A percentile compares a stretch with the other conserved stretches of the same genome.
phyloP scores from a whole-genome alignment of 2,329 filamentous ascomycete genomes.

The Xylaria sp. region DNA sequence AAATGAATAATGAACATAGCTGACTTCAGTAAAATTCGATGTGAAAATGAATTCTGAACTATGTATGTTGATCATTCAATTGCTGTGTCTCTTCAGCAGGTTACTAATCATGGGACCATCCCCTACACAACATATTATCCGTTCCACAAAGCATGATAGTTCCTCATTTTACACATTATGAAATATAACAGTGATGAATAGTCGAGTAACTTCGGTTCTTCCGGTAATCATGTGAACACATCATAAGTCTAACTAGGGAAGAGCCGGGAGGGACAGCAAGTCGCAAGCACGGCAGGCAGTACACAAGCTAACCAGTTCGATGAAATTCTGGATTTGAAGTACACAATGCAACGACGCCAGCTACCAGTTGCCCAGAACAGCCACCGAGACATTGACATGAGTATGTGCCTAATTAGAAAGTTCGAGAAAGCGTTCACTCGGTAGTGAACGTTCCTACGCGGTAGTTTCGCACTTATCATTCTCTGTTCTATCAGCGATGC shows the following conservation, averaged over 20 bases:
- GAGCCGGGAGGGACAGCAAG: too few species aligned
- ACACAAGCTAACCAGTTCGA: not conserved
- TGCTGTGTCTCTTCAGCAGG: too few species aligned
- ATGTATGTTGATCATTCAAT: too few species aligned
- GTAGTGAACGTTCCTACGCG: not conserved
- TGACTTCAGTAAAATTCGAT: too few species aligned
- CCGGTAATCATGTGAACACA: not conserved
- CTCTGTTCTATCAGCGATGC: not conserved
- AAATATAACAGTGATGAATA: not conserved
- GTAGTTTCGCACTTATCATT: not conserved
- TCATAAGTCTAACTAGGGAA: too few species aligned
- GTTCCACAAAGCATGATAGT: too few species aligned
- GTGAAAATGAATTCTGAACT: not conserved
- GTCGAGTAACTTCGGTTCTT: not conserved
- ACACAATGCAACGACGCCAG: not conserved
- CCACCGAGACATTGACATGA: not conserved
- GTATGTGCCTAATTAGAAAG: not conserved
- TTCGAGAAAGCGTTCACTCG: not conserved
- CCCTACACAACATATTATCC: too few species aligned
- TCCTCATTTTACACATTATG: not conserved
- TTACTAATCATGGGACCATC: too few species aligned
- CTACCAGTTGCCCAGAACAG: too few species aligned
- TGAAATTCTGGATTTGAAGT: not conserved
- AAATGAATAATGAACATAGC: slow-evolving; percentile 8
- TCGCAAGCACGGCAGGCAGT: not conserved